phyloP scores from a whole-genome alignment of 495 filamentous ascomycete species.

The Tuber microsphaerosporum region DNA sequence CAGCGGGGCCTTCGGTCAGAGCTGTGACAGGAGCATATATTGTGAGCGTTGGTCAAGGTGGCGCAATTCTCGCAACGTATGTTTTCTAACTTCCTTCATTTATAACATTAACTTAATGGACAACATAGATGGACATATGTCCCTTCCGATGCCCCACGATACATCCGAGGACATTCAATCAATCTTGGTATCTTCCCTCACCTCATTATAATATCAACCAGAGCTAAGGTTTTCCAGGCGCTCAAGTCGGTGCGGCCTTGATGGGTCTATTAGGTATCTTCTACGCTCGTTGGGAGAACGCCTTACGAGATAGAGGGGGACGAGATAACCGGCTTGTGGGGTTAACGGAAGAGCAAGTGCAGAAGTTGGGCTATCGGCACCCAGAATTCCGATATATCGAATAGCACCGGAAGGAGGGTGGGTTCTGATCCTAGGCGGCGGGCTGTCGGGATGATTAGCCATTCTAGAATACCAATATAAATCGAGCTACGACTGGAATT shows the following conservation, averaged over 20 bases:
- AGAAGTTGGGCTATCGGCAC: conserved; percentile 50
- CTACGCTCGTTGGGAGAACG: conserved; percentile 49
- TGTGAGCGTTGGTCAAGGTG: conserved; percentile 52
- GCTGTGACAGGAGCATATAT: conserved; percentile 52
- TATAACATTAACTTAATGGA: not conserved
- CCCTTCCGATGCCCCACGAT: conserved; percentile 48
- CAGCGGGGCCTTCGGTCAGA: conserved; percentile 52
- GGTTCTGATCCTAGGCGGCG: not conserved
- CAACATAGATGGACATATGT: conserved; percentile 49
- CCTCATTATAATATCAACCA: not conserved
- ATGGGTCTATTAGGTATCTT: conserved; percentile 48
- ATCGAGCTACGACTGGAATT: not conserved
- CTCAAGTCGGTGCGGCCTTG: conserved; percentile 45
- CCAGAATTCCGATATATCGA: conserved; percentile 52
- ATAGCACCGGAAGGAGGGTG: not conserved
- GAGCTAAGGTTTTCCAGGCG: conserved; percentile 22
- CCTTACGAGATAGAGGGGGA: conserved; percentile 47
- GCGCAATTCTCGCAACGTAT: conserved; percentile 51
- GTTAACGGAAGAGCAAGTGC: conserved; percentile 46
- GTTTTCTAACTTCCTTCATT: not conserved
- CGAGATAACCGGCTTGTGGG: conserved; percentile 51
- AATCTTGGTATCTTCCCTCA: conserved; percentile 44
- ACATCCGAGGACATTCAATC: conserved; percentile 54
- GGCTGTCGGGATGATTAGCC: not conserved
- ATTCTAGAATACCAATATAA: not conserved